Conservation (phyloP, 2,329 filamentous ascomycete genomes). For the Ilyonectria destructans region DNA sequence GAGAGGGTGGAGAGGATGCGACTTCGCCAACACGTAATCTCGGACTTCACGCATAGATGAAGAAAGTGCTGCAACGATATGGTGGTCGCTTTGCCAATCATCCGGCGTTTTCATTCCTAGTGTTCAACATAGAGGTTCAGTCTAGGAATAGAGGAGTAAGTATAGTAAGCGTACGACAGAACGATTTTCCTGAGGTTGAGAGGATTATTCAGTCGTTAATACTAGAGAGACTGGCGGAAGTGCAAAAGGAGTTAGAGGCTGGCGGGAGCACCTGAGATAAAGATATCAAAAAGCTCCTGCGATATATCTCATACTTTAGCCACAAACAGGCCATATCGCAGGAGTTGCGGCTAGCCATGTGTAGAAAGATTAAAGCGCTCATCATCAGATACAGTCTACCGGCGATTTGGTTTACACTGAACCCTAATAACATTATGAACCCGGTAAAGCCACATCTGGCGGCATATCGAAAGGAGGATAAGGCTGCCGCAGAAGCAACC, state of each 20-base stretch:
- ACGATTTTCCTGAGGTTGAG: not conserved
- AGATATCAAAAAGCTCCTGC: constrained; percentile 23
- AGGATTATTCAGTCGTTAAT: no score
- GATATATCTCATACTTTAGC: constrained; percentile 15
- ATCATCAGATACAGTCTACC: constrained; percentile 25
- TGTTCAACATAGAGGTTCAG: no score
- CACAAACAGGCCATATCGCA: not conserved
- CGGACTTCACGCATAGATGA: not conserved
- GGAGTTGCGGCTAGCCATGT: constrained; percentile 5
- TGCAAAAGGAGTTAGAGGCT: not conserved
- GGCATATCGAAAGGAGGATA: not conserved
- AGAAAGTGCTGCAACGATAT: no score
- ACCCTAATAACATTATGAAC: constrained; percentile 31
- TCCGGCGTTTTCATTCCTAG: no score
- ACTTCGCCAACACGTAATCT: not conserved
- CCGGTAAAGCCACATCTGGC: constrained; percentile 14
- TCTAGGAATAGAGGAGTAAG: no score
- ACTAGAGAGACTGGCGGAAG: no score
- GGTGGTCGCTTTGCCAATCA: not conserved
- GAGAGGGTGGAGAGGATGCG: no score
- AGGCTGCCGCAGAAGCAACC: not conserved
- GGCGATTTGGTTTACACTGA: constrained; percentile 33
- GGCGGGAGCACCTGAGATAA: constrained; percentile 7
- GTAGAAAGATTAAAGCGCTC: constrained; percentile 22
- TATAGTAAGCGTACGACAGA: no score